These are phyloP conservation scores for Dendrobium catenatum DNA, from an alignment of 106 monocot species.

Conservation along the genomic window DNA sequence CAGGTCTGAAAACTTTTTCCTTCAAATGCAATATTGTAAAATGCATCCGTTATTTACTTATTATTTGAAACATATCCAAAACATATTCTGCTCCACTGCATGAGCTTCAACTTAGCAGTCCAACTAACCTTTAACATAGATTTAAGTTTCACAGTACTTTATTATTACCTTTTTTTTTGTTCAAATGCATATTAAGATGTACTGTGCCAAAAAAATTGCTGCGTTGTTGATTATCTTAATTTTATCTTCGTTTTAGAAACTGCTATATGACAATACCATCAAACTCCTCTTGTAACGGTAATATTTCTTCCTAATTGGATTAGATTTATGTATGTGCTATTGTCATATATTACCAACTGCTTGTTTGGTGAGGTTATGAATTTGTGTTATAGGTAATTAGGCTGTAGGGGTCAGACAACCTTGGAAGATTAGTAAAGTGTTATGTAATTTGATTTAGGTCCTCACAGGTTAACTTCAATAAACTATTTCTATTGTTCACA, in stretches of 20 bases:
- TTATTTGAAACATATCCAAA: neutral
- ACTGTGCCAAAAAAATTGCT: too few relatives aligned
- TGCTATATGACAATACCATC: neutral
- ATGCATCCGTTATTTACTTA: neutral
- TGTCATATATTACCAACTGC: neutral
- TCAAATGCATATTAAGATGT: neutral
- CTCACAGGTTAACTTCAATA: neutral
- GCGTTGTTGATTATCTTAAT: neutral
- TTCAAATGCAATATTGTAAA: neutral
- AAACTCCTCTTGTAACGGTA: neutral
- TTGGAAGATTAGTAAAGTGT: neutral
- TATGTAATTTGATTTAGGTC: neutral
- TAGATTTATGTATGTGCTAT: neutral
- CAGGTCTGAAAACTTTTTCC: constrained; percentile 26
- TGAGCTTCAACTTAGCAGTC: neutral
- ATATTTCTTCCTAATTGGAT: neutral
- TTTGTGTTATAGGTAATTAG: neutral
- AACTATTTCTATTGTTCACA: neutral
- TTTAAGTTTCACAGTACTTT: neutral
- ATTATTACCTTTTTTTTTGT: neutral
- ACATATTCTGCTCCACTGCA: neutral
- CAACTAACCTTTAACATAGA: neutral
- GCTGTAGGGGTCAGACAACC: neutral
- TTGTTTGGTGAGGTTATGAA: neutral
- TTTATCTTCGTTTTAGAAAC: neutral